These are phyloP conservation scores for Marasmius sp. DNA, from an alignment of 1,284 basidiomycete genomes.

Conservation along the genomic window DNA sequence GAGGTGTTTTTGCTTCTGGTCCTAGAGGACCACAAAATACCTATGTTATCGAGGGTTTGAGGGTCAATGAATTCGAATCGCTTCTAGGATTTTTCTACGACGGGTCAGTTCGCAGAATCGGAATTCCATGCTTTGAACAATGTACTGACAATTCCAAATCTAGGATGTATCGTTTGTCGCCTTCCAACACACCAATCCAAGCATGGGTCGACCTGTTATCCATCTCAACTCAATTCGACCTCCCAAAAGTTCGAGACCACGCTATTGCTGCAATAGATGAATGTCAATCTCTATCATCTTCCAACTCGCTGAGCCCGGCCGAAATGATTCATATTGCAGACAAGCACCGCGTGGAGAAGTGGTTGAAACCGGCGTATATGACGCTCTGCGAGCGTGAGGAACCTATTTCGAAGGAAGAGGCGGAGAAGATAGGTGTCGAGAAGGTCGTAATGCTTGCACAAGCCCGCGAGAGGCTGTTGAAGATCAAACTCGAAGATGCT, in stretches of 20 bases:
- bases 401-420: background rate
- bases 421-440: background rate
- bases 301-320: background rate
- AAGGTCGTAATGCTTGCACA: background rate
- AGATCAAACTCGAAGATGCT: background rate
- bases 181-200: slow-evolving; percentile 1
- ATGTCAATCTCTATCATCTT: background rate
- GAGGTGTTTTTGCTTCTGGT: slow-evolving; percentile 1
- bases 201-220: slow-evolving; percentile 10
- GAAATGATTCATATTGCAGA: background rate
- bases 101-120: background rate
- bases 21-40: background rate
- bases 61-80: slow-evolving; percentile 1
- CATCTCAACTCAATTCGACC: slow-evolving; percentile 2
- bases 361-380: background rate
- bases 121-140: background rate
- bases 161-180: slow-evolving; percentile 9
- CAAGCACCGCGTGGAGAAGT: background rate
- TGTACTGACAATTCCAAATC: background rate
- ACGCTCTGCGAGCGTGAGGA: background rate
- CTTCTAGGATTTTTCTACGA: slow-evolving; percentile 8
- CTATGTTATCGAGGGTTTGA: slow-evolving; percentile 2
- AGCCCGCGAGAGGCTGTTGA: background rate
- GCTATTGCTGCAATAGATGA: slow-evolving; percentile 8
- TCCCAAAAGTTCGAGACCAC: slow-evolving; percentile 5